Evolutionary conservation across 257 asterid genomes (phyloP), one percentile per base, ranked within the genome.

Genomic region (Plantago ovata): DNA sequence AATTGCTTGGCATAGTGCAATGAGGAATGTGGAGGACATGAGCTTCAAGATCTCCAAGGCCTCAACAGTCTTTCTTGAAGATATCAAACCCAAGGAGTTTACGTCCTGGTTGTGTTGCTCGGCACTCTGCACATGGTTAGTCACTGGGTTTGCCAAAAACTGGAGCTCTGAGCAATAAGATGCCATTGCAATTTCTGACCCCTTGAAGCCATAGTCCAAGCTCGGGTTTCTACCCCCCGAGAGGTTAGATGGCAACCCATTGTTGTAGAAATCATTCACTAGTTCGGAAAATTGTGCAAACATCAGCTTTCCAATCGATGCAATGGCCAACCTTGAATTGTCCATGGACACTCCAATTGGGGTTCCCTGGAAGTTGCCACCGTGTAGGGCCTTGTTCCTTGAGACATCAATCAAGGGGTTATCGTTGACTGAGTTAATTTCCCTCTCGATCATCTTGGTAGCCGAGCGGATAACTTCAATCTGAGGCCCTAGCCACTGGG

Each of bases 101-200:
- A 81, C 88, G 33, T 78, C 88, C 28, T 81, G 84, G 47, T 81
- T 81, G 53, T 81, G 87, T 28, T 81, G 87, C 76, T 81, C 84
- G 0, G 87, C 87, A 14, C 84, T 81, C 38, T 81, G 84, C 15
- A 81, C 87, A 32, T 81, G 87, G 46, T 78, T 81, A 0, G 87
- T 81, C 11, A 81, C 80, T 0, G 87, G 82, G 21, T 81, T 77
- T 0, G 84, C 84, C 56, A 81, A 56, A 62, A 77, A 81, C 15
- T 81, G 84, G 33, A 81, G 84, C 74, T 81, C 87, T 0, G 87
- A 81, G 38, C 84, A 77, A 23, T 81, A 81, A 0, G 84, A 33
- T 0, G 87, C 87, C 84, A 81, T 81, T 5, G 84, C 84, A 12
- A 81, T 75, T 43, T 81, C 84, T 3, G 80, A 47, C 0, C 87